phyloP scores from a whole-genome alignment of 2,329 filamentous ascomycete genomes.

The Xylariaceae sp. region DNA sequence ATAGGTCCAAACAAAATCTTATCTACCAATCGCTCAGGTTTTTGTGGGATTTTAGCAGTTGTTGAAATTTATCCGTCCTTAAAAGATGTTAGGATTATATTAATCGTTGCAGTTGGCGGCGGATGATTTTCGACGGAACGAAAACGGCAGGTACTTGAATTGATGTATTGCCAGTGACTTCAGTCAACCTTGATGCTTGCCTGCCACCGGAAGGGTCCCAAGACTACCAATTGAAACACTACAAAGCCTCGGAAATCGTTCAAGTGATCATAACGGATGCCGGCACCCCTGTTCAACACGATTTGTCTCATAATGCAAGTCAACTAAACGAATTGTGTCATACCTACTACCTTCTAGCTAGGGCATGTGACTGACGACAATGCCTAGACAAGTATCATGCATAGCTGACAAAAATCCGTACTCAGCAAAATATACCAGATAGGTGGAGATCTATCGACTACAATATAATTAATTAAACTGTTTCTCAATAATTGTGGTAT shows the following conservation, averaged over 20 bases:
- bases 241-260: neutral
- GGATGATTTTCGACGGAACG: slow-evolving; percentile 14
- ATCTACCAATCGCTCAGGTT: too few species aligned
- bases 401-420: too few species aligned
- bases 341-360: neutral
- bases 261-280: neutral
- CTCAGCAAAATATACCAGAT: too few species aligned
- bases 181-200: neutral
- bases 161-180: slow-evolving; percentile 6
- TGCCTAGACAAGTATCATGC: too few species aligned
- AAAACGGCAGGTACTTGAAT: slow-evolving; percentile 12
- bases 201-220: neutral
- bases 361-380: neutral
- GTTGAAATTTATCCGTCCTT: slow-evolving; percentile 15
- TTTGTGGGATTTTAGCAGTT: slow-evolving; percentile 9
- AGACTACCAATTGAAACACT: neutral
- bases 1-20: neutral
- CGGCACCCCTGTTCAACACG: neutral
- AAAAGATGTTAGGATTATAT: slow-evolving; percentile 12
- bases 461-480: too few species aligned
- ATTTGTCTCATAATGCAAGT: neutral
- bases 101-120: slow-evolving; percentile 10
- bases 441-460: too few species aligned
- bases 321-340: neutral
- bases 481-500: too few species aligned